A percentile compares a stretch with the other conserved stretches of the same genome.
Conservation (phyloP, 495 filamentous ascomycete genomes). For the Staphylotrichum longicolle region DNA sequence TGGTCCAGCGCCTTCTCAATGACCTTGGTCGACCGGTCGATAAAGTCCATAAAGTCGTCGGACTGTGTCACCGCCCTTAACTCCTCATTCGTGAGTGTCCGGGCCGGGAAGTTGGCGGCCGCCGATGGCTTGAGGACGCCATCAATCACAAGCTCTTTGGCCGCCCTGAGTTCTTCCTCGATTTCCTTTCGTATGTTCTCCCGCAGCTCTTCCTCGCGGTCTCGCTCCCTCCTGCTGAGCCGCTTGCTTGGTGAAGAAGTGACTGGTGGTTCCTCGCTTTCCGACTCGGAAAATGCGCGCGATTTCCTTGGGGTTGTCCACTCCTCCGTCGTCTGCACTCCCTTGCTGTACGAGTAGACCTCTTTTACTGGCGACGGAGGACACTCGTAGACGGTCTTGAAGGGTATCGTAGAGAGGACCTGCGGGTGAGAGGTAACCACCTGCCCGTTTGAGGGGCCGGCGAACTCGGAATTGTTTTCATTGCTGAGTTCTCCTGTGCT, state of each 20-base stretch:
- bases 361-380: slow-evolving; percentile 71
- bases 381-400: slow-evolving; percentile 72
- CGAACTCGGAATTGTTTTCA: slow-evolving; percentile 59
- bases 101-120: slow-evolving; percentile 67
- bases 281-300: slow-evolving; percentile 55
- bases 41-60: slow-evolving; percentile 90
- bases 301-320: slow-evolving; percentile 56
- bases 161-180: slow-evolving; percentile 80
- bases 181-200: slow-evolving; percentile 84
- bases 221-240: slow-evolving; percentile 69
- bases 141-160: slow-evolving; percentile 56
- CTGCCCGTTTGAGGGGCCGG: slow-evolving; percentile 40
- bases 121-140: slow-evolving; percentile 46
- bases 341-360: slow-evolving; percentile 91
- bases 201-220: slow-evolving; percentile 84
- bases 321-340: slow-evolving; percentile 75
- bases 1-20: slow-evolving; percentile 94
- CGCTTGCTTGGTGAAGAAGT: slow-evolving; percentile 58
- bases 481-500: slow-evolving; percentile 72
- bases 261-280: slow-evolving; percentile 51
- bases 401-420: slow-evolving; percentile 61
- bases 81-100: slow-evolving; percentile 80
- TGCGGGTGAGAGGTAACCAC: slow-evolving; percentile 34
- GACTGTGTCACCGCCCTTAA: slow-evolving; percentile 86
- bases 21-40: slow-evolving; percentile 93